Base-by-base conservation (phyloP, 2,329 filamentous ascomycete genomes). In the Fusarium sp. region DNA sequence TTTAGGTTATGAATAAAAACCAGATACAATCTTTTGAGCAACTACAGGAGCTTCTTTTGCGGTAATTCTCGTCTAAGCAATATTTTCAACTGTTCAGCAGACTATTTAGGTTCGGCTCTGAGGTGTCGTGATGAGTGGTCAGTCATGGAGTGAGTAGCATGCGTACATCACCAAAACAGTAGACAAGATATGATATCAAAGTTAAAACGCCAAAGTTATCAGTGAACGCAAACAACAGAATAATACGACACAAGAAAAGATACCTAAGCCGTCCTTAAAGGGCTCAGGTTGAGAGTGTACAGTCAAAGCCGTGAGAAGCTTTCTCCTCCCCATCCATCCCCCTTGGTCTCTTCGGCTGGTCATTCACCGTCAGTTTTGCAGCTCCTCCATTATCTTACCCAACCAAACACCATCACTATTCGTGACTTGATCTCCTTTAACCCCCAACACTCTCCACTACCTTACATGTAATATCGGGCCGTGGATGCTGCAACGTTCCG, bases 231-330 rank as follows among this genome's bases (percentile, higher is more conserved):
- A 61, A 44, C 46, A 62, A 54, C 39, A 63, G 69, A 59, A 71
- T 60, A 62, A 60, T 65, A 58, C 52, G 60, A 67, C 47, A 57
- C 58, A 71, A 70, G 62, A 70, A 70, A 71, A 31, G 28, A 74
- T 60, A 67, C 54, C 55, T 61, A 65, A 71, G 70, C 47, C 63
- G 24, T 42, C 47, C 63, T 26, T 42, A 26, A 43, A 46, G 31
- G 60, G 60, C 68, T 50, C 67, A 54, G 74, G 65, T 56, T 65
- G 62, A 65, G 67, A 74, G 71, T 73, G 59, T 73, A 73, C 71
- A 74, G 60, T 71, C 69, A 68, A 66, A 65, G 61, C 49, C 47
- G 39, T 61, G 45, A 47, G 57, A 69, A 65, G 57, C 58, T 42
- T 26, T 62, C 22, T 50, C 44, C 42, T 33, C 44, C 62, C 44